A percentile compares a stretch with the other conserved stretches of the same genome.
phyloP scores from a whole-genome alignment of 2,329 filamentous ascomycete species.

The Metarhizium album region DNA sequence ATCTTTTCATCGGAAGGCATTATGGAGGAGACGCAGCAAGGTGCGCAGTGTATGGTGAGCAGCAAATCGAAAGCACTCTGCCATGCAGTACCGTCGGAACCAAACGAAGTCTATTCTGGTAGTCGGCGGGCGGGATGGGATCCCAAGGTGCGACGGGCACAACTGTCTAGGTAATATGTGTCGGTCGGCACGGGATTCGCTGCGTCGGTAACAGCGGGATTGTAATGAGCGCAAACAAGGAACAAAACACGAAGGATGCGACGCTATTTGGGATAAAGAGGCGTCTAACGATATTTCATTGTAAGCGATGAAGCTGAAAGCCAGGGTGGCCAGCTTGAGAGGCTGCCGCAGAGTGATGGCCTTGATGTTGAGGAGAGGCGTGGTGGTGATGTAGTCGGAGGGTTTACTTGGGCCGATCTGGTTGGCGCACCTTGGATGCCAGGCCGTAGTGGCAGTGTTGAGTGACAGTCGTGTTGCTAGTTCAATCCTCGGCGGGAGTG shows the following conservation, averaged over 20 bases:
- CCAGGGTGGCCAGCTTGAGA: background rate
- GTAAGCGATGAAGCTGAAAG: background rate
- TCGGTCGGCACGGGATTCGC: background rate
- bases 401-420: no score
- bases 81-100: background rate
- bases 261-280: background rate
- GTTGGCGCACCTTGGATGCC: no score
- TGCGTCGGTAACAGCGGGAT: background rate
- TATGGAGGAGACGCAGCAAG: conserved; percentile 3
- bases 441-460: no score
- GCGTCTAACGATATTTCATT: conserved; percentile 1
- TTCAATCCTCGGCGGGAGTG: no score
- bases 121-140: background rate
- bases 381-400: background rate
- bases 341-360: background rate
- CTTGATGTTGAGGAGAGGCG: background rate
- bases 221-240: background rate
- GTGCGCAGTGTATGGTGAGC: background rate
- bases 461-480: no score
- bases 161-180: background rate
- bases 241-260: background rate
- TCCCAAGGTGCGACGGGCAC: background rate
- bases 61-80: background rate
- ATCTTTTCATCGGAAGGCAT: conserved; percentile 30
- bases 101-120: background rate